Percentiles rank a stretch among this genome's conserved stretches.
Evolutionary conservation across 2,329 filamentous ascomycete species (phyloP).

Genomic region (Immersiporthe knoxdaviesiana): DNA sequence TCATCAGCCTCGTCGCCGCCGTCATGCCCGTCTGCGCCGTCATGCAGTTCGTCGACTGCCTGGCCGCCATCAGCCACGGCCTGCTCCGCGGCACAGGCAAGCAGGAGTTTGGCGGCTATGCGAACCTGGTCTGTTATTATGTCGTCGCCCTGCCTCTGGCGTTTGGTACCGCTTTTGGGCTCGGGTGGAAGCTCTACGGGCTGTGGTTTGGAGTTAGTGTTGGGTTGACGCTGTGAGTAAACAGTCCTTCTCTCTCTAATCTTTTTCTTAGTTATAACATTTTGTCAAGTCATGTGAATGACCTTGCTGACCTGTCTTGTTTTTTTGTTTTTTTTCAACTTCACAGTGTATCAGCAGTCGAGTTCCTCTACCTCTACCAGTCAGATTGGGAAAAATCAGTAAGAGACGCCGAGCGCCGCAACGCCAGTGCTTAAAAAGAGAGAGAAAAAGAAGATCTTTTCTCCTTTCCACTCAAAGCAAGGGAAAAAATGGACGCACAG

Average conservation of each 20-base stretch:
- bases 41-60: slow-evolving; percentile 87
- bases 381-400: slow-evolving; percentile 59
- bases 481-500: background rate
- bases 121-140: slow-evolving; percentile 88
- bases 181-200: slow-evolving; percentile 76
- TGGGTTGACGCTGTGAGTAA: slow-evolving; percentile 66
- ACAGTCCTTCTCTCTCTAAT: background rate
- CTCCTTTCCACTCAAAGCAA: background rate
- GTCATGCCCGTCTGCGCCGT: slow-evolving; percentile 81
- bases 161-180: slow-evolving; percentile 75
- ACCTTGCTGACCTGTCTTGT: too few relatives aligned
- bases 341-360: slow-evolving; percentile 53
- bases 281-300: too few relatives aligned
- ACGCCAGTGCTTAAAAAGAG: slow-evolving; percentile 45
- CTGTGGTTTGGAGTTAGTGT: slow-evolving; percentile 81
- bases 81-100: slow-evolving; percentile 84
- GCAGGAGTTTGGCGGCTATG: slow-evolving; percentile 87
- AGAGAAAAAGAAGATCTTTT: background rate
- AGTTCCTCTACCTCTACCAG: slow-evolving; percentile 56
- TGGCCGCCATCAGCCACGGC: slow-evolving; percentile 80
- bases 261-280: too few relatives aligned
- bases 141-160: slow-evolving; percentile 81
- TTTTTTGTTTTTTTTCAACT: slow-evolving; percentile 12
- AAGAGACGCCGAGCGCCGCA: slow-evolving; percentile 56
- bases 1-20: slow-evolving; percentile 67